Conservation (phyloP, 306 rosid genomes). For the Pyrus communis region DNA sequence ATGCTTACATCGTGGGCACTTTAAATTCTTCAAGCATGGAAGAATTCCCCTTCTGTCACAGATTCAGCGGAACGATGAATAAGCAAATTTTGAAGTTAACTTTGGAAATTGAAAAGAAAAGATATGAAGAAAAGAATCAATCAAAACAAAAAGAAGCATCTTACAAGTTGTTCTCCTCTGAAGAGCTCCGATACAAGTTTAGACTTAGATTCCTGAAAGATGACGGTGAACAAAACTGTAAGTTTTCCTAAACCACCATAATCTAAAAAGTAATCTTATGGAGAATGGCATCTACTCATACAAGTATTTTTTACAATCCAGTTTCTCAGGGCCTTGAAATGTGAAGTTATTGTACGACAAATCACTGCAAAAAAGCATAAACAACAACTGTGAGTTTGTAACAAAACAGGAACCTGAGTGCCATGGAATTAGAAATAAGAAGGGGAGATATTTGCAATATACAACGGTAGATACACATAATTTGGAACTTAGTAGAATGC, state of each 20-base stretch:
- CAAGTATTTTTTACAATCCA: constrained; percentile 39
- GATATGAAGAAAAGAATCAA: not conserved
- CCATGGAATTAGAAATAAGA: not conserved
- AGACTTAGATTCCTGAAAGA: constrained; percentile 45
- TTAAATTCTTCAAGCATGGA: constrained; percentile 42
- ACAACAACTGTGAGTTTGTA: not conserved
- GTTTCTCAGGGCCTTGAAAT: constrained; percentile 34
- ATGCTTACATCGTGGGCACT: constrained; percentile 56
- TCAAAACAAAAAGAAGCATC: constrained; percentile 10
- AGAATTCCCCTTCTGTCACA: constrained; percentile 31
- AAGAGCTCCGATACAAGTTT: constrained; percentile 56
- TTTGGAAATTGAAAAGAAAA: not conserved
- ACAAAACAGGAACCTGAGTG: not conserved
- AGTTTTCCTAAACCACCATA: constrained; percentile 2
- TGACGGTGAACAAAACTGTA: not conserved
- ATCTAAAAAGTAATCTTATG: constrained; percentile 1
- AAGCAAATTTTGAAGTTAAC: not conserved
- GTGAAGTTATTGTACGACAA: constrained; percentile 77
- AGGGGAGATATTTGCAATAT: no score
- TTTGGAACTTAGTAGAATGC: not conserved
- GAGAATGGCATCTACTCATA: constrained; percentile 11
- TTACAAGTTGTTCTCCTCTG: constrained; percentile 33
- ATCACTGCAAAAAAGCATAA: constrained; percentile 43
- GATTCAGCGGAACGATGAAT: not conserved
- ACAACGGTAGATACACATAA: not conserved